phyloP scores from a whole-genome alignment of 768 basidiomycete genomes.

The Termitomyces sp. region DNA sequence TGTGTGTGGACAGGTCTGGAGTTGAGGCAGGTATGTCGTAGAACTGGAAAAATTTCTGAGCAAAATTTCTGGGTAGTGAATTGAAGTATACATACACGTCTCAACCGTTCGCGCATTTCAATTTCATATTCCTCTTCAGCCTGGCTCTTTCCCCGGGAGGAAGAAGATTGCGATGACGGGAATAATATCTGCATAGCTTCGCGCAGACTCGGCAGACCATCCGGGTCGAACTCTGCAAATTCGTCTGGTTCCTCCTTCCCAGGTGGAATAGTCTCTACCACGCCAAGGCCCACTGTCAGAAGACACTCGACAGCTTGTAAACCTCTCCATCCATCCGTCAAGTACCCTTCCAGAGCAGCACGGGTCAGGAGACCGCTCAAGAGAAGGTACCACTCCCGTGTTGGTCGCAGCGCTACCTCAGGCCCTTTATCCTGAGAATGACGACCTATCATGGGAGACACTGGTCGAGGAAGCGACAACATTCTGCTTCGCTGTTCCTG shows the following conservation, averaged over 20 bases:
- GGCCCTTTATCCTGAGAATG: conserved; percentile 28
- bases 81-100: conserved; percentile 45
- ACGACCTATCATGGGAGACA: conserved; percentile 12
- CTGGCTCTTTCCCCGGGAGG: conserved; percentile 30
- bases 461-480: conserved; percentile 10
- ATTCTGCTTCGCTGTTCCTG: conserved; percentile 7
- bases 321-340: conserved; percentile 78
- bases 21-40: conserved; percentile 68
- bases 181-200: conserved; percentile 71
- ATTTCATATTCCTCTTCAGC: conserved; percentile 68
- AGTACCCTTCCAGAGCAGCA: conserved; percentile 82
- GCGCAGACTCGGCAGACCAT: conserved; percentile 63
- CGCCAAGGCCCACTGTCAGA: conserved; percentile 64
- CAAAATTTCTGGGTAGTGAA: not conserved
- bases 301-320: conserved; percentile 64
- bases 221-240: conserved; percentile 65
- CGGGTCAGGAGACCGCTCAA: conserved; percentile 72
- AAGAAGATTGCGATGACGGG: conserved; percentile 40
- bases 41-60: conserved; percentile 43
- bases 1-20: conserved; percentile 71
- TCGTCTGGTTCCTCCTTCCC: conserved; percentile 28
- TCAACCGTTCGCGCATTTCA: conserved; percentile 70
- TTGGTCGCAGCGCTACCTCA: conserved; percentile 56
- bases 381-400: conserved; percentile 78
- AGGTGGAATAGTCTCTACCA: conserved; percentile 25